A percentile compares a stretch with the other conserved stretches of the same genome.
Conservation (phyloP, 495 filamentous ascomycete genomes). For the Trichoderma asperelloides region DNA sequence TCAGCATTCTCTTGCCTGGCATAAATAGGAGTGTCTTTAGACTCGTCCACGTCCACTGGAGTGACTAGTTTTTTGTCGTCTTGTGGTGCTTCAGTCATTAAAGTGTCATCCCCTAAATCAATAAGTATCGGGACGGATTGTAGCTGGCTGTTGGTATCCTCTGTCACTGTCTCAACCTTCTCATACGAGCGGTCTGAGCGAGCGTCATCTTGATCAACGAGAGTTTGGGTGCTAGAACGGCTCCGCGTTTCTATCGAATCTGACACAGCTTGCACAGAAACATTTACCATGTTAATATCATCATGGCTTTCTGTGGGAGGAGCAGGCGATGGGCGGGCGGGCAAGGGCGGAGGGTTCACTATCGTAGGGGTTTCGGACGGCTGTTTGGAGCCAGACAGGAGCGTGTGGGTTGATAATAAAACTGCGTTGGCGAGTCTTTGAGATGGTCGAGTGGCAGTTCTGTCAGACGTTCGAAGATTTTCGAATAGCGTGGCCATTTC, state of each 20-base stretch:
- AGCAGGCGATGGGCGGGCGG: constrained; percentile 23
- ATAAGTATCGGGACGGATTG: not conserved
- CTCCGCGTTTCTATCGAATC: constrained; percentile 11
- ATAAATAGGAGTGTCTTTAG: constrained; percentile 7
- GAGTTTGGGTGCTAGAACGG: constrained; percentile 26
- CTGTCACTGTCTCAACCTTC: constrained; percentile 6
- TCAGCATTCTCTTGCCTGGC: constrained; percentile 15
- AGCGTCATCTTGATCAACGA: constrained; percentile 31
- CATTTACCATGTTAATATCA: constrained; percentile 13
- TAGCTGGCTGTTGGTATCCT: not conserved
- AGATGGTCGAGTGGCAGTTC: constrained; percentile 53
- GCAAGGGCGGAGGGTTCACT: constrained; percentile 21
- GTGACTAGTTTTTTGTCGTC: not conserved
- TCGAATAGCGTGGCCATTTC: constrained; percentile 64
- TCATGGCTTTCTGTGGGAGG: constrained; percentile 12
- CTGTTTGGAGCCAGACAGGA: constrained; percentile 29
- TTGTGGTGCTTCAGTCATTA: not conserved
- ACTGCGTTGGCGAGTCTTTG: constrained; percentile 77
- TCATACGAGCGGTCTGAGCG: constrained; percentile 9
- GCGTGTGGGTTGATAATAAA: constrained; percentile 11
- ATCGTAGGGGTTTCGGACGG: constrained; percentile 19
- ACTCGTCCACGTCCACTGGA: not conserved
- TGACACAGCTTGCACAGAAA: constrained; percentile 19
- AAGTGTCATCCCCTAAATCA: not conserved
- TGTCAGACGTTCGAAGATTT: constrained; percentile 52